Percentiles rank a stretch among this genome's conserved stretches.
These are phyloP conservation scores for Albizia julibrissin DNA, from an alignment of 306 rosid species.

Conservation along the genomic window DNA sequence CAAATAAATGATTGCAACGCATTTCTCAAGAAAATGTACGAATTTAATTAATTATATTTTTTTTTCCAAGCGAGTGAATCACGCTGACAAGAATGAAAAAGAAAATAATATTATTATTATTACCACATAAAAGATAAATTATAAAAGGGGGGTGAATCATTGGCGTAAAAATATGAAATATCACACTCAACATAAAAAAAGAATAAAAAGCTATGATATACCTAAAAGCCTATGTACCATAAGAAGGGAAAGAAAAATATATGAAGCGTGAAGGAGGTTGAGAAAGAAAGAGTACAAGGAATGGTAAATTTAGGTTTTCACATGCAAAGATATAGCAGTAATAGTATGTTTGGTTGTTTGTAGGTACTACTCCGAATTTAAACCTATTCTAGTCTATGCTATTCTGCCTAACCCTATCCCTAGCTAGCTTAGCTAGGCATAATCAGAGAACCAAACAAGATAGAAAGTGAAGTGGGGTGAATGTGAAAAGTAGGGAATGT, in stretches of 20 bases:
- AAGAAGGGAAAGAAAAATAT: neutral
- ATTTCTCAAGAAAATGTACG: neutral
- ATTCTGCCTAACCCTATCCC: neutral
- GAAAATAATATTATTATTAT: neutral
- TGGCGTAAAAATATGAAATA: neutral
- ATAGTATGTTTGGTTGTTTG: neutral
- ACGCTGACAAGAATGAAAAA: neutral
- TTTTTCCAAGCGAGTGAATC: neutral
- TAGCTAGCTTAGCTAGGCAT: neutral
- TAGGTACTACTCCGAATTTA: neutral
- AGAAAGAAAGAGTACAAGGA: neutral
- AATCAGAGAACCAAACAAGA: neutral
- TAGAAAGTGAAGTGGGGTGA: neutral
- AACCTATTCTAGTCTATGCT: neutral
- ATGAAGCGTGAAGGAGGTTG: neutral
- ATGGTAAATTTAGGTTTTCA: conserved; percentile 11
- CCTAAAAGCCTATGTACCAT: neutral
- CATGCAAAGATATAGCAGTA: neutral
- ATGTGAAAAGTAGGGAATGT: neutral
- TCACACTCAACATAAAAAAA: neutral
- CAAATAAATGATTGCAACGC: neutral
- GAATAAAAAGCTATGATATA: neutral
- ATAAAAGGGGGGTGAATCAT: neutral
- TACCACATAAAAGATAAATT: neutral
- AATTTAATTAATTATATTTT: neutral